phyloP scores from a whole-genome alignment of 1,284 basidiomycete species.

The Hymenochaete sp. region DNA sequence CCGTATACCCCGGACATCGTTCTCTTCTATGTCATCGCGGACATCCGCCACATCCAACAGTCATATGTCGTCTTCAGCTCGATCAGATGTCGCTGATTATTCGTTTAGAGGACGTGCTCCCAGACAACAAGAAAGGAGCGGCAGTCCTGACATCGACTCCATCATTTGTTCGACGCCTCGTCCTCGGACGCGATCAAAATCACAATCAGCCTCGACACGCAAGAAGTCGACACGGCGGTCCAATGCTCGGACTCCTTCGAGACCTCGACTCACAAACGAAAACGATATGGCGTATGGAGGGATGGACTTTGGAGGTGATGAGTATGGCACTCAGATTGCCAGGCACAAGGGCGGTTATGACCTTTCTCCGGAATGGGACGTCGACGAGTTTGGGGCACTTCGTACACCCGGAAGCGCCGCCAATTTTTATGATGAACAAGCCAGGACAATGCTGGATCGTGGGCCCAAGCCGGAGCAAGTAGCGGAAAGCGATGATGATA shows the following conservation, averaged over 20 bases:
- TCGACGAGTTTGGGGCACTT: conserved; percentile 10
- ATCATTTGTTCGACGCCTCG: conserved; percentile 15
- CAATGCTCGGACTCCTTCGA: conserved; percentile 4
- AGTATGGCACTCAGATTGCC: conserved; percentile 16
- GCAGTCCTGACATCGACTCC: conserved; percentile 10
- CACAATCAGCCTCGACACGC: neutral
- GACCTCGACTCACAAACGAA: neutral
- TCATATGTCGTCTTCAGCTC: neutral
- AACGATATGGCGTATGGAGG: conserved; percentile 14
- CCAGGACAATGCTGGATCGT: neutral
- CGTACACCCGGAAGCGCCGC: neutral
- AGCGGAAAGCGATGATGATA: conserved; percentile 46
- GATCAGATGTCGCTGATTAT: neutral
- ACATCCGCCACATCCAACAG: neutral
- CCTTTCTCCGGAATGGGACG: conserved; percentile 3
- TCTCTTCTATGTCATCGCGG: neutral
- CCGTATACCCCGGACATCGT: neutral
- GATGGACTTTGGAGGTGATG: conserved; percentile 9
- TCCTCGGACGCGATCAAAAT: neutral
- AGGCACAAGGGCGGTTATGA: conserved; percentile 15
- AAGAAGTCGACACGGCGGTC: neutral
- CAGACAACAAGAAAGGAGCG: neutral
- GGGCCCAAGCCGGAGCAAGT: conserved; percentile 29
- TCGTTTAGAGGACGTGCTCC: neutral
- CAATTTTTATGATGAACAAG: neutral